Evolutionary conservation across 169 alveolate genomes (phyloP), one percentile per base, ranked within the genome.

Genomic region (Eimeria necatrix): DNA sequence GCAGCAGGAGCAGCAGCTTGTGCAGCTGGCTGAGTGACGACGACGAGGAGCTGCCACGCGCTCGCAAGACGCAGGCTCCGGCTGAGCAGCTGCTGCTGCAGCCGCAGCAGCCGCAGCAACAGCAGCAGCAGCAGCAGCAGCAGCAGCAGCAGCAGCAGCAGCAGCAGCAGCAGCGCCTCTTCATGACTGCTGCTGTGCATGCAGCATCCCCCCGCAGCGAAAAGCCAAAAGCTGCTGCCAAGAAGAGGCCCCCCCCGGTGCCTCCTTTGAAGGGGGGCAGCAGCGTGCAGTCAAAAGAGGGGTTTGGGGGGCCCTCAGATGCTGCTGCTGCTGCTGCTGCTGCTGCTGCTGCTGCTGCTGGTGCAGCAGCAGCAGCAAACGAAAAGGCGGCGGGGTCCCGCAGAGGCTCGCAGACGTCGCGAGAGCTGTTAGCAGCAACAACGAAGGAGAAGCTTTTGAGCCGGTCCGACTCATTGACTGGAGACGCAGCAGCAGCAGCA

Each of bases 81-180:
- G n/a, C n/a, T n/a, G n/a, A n/a, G n/a, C n/a, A 61, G 73, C 73
- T 7, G 73, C 73, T 7, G 22, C 73, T 14, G 73, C 73, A 3
- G n/a, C 4, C 12, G 4, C n/a, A 61, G 73, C 6, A 7, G n/a
- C 73, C 12, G 4, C 73, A 61, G 73, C 4, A 7, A 26, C 22
- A 61, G 73, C 73, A 61, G 73, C 73, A 61, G 22, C 73, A 61
- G 73, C 73, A 61, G 73, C 73, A 61, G 73, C 73, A 61, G 73
- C 73, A 61, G 73, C 73, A 61, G 73, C 73, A 61, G 73, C 73
- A 18, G 4, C 4, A 18, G n/a, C n/a, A 4, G 6, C 24, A 7
- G 73, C 24, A 14, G 73, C 73, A 61, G 73, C 73, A 61, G 73
- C 73, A 61, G 16, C 6, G 16, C n/a, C n/a, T 61, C 12, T 61